Percentiles rank a stretch among this genome's conserved stretches.
Conservation (phyloP, 2,329 filamentous ascomycete species). For the Fusarium chaquense region DNA sequence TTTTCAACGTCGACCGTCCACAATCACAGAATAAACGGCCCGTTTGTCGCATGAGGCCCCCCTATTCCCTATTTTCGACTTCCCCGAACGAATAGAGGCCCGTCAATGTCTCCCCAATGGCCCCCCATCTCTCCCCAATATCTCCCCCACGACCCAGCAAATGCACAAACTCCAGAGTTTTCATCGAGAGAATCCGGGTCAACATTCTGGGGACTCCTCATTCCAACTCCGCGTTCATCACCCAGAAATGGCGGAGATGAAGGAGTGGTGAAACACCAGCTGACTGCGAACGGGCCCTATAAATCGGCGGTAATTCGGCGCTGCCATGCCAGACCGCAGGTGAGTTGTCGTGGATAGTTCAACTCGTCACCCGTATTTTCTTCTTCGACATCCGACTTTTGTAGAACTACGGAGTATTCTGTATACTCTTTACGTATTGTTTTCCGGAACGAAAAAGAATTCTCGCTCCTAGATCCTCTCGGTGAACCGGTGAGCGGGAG, state of each 20-base stretch:
- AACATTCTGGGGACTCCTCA: conserved; percentile 36
- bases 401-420: conserved; percentile 5
- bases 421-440: conserved; percentile 1
- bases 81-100: conserved; percentile 21
- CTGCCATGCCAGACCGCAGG: conserved; percentile 12
- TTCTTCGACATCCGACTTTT: conserved; percentile 28
- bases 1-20: conserved; percentile 19
- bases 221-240: conserved; percentile 18
- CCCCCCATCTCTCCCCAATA: background rate
- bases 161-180: conserved; percentile 26
- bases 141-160: conserved; percentile 21
- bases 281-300: conserved; percentile 34
- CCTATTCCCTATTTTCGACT: conserved; percentile 33
- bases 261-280: conserved; percentile 31
- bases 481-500: conserved; percentile 8
- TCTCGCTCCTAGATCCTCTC: background rate
- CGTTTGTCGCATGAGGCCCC: conserved; percentile 32
- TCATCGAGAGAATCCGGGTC: conserved; percentile 16
- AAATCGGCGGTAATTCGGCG: conserved; percentile 37
- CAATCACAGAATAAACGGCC: conserved; percentile 31
- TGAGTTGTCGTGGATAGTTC: conserved; percentile 13
- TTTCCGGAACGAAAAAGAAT: conserved; percentile 4
- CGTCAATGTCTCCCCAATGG: background rate
- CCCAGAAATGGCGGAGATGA: conserved; percentile 29
- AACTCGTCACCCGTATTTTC: conserved; percentile 28